A percentile compares a stretch with the other conserved stretches of the same genome.
phyloP scores from a whole-genome alignment of 768 basidiomycete species.

The Termitomyces titanicus region DNA sequence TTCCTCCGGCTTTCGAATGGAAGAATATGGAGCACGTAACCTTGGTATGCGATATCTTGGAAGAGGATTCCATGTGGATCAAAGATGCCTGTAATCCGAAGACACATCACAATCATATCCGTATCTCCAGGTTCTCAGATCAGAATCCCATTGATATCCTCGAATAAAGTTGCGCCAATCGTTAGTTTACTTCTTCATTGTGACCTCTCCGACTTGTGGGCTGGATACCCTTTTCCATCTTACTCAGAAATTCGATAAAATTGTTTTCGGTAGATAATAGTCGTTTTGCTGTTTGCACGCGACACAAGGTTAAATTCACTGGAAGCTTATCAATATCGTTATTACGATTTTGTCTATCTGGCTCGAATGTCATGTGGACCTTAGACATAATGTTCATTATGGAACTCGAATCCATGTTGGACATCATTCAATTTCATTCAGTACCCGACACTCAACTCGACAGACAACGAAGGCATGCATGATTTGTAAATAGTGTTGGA shows the following conservation, averaged over 20 bases:
- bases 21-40: background rate
- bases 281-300: no score
- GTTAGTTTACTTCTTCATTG: background rate
- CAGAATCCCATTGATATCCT: background rate
- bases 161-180: background rate
- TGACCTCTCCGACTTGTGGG: background rate
- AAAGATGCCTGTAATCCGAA: background rate
- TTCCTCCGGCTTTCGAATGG: constrained; percentile 3
- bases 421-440: no score
- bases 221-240: no score
- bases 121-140: background rate
- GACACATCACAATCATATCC: constrained; percentile 1
- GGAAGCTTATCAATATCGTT: no score
- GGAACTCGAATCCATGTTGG: no score
- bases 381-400: no score
- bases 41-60: background rate
- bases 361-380: no score
- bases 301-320: no score
- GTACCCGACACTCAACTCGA: no score
- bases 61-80: constrained; percentile 3
- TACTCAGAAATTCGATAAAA: no score
- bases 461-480: background rate
- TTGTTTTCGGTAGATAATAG: no score
- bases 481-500: background rate
- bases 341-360: no score